Evolutionary conservation across 345 rosid genomes (phyloP).

Genomic region (Cochlearia excelsa): DNA sequence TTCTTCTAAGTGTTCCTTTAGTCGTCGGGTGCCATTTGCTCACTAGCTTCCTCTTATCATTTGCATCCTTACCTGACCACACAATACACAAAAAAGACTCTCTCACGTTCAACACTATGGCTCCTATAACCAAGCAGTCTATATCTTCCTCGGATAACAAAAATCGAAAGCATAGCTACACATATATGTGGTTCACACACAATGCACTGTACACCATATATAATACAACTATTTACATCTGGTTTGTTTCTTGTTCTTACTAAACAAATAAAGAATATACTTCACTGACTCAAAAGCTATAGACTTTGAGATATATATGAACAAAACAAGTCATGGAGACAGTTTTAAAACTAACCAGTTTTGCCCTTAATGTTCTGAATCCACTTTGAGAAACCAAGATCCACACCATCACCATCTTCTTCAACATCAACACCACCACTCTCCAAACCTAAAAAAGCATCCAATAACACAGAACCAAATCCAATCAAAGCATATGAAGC

Average conservation of each 20-base stretch:
- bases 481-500: too few relatives aligned
- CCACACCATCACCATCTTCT: slow-evolving; percentile 56
- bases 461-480: neutral
- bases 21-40: slow-evolving; percentile 98
- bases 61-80: slow-evolving; percentile 60
- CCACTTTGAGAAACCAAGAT: slow-evolving; percentile 89
- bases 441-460: slow-evolving; percentile 44
- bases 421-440: slow-evolving; percentile 36
- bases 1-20: slow-evolving; percentile 82
- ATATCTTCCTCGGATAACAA: neutral
- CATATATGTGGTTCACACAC: neutral
- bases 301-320: slow-evolving; percentile 7
- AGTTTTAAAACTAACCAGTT: slow-evolving; percentile 47
- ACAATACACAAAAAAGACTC: neutral
- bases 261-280: too few relatives aligned
- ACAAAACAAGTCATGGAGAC: neutral
- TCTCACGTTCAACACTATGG: slow-evolving; percentile 11
- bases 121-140: neutral
- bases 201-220: too few relatives aligned
- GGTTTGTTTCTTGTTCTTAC: too few relatives aligned
- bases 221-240: too few relatives aligned
- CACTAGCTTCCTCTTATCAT: slow-evolving; percentile 70
- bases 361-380: slow-evolving; percentile 52
- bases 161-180: slow-evolving; percentile 4
- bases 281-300: neutral